Percentiles rank a stretch among this genome's conserved stretches.
Conservation (phyloP, 768 basidiomycete genomes). For the Candolleomyces eurysporus region DNA sequence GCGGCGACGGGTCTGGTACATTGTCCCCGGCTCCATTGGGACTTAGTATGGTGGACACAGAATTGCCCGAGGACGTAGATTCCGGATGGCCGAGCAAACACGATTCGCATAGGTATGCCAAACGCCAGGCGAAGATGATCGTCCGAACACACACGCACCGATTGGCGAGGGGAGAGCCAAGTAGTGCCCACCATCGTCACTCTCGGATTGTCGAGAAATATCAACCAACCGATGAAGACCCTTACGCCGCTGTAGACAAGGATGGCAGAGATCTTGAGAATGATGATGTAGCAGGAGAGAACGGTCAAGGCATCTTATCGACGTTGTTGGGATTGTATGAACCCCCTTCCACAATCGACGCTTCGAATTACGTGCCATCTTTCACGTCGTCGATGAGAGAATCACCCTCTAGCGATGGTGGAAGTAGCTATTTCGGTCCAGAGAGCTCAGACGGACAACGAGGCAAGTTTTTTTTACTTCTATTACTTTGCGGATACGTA, state of each 20-base stretch:
- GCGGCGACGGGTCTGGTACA: neutral
- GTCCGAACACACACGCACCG: neutral
- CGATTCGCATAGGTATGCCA: neutral
- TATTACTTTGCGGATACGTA: neutral
- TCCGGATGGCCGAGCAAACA: neutral
- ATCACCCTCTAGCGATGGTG: neutral
- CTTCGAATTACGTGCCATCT: neutral
- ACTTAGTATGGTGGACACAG: neutral
- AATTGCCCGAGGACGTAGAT: neutral
- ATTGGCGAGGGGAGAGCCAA: neutral
- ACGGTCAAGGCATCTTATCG: neutral
- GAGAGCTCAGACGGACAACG: neutral
- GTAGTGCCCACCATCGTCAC: neutral
- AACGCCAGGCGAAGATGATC: neutral
- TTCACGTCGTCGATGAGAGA: neutral
- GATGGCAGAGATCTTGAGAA: neutral
- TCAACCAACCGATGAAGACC: neutral
- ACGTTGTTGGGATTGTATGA: neutral
- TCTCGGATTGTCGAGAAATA: neutral
- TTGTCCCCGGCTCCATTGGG: neutral
- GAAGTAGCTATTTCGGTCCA: neutral
- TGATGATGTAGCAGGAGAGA: neutral
- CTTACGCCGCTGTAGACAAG: neutral
- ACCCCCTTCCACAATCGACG: neutral
- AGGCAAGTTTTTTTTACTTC: neutral